A percentile compares a stretch with the other conserved stretches of the same genome.
Conservation (phyloP, 257 asterid genomes). For the Nicotiana paniculata region DNA sequence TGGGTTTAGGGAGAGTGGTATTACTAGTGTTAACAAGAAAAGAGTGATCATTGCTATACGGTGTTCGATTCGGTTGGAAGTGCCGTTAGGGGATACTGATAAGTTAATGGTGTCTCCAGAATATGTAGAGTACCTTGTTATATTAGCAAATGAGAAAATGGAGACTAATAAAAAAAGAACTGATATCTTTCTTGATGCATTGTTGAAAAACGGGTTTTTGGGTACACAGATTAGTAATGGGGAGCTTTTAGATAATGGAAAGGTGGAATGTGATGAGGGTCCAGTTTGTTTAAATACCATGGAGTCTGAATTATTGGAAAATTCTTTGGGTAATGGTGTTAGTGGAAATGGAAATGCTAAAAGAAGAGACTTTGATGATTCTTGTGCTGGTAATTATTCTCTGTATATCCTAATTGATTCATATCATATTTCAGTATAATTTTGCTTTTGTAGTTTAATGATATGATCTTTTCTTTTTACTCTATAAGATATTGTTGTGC, state of each 20-base stretch:
- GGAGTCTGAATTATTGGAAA: conserved; percentile 19
- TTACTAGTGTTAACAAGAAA: conserved; percentile 67
- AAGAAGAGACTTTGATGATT: conserved; percentile 20
- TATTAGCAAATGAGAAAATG: conserved; percentile 86
- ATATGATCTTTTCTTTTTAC: background rate
- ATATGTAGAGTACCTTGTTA: conserved; percentile 61
- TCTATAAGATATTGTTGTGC: background rate
- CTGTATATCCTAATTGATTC: background rate
- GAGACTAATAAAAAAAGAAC: conserved; percentile 64
- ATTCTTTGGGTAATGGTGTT: conserved; percentile 21
- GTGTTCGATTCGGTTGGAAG: conserved; percentile 88
- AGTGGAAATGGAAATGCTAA: conserved; percentile 25
- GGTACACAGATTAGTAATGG: conserved; percentile 6
- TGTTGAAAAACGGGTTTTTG: conserved; percentile 48
- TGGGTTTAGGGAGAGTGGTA: conserved; percentile 97
- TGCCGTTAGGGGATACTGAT: conserved; percentile 58
- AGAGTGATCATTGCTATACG: conserved; percentile 72
- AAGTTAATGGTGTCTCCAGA: conserved; percentile 63
- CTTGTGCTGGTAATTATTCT: conserved; percentile 38
- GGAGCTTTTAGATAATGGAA: conserved; percentile 10
- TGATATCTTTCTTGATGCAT: conserved; percentile 40
- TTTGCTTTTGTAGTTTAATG: background rate
- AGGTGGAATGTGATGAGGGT: conserved; percentile 20
- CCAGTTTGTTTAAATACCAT: conserved; percentile 13
- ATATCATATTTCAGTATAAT: background rate